A percentile compares a stretch with the other conserved stretches of the same genome.
These are phyloP conservation scores for Boletellus ananas DNA, from an alignment of 768 basidiomycete genomes.

Conservation along the genomic window DNA sequence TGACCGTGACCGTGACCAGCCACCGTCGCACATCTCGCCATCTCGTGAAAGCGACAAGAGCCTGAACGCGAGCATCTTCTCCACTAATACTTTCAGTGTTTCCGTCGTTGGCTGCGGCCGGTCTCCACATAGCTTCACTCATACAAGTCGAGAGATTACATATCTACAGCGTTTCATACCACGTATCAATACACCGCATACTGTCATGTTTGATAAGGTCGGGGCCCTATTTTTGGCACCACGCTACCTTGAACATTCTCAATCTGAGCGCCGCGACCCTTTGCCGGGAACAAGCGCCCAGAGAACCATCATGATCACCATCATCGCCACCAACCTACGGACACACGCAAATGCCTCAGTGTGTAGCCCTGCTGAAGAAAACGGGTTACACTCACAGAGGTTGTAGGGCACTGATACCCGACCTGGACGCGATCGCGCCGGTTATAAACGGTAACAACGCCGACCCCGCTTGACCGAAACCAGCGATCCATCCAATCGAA, in stretches of 20 bases:
- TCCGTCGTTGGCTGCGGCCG: too few species aligned
- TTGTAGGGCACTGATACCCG: constrained; percentile 46
- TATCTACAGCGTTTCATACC: too few species aligned
- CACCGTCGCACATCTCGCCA: too few species aligned
- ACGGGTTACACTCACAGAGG: constrained; percentile 21
- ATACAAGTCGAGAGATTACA: too few species aligned
- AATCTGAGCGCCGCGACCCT: constrained; percentile 18
- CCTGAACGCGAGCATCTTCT: too few species aligned
- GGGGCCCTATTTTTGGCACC: neutral
- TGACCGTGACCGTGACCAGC: too few species aligned
- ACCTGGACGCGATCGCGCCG: constrained; percentile 59
- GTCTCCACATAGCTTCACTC: too few species aligned
- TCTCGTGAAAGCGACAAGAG: too few species aligned
- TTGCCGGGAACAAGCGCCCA: constrained; percentile 41
- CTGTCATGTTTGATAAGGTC: too few species aligned
- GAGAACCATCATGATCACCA: constrained; percentile 38
- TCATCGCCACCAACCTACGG: constrained; percentile 37
- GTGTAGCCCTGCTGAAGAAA: neutral
- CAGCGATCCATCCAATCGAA: constrained; percentile 66
- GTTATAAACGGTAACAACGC: constrained; percentile 72
- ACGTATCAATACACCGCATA: neutral
- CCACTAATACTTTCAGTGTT: too few species aligned
- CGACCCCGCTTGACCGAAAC: constrained; percentile 67
- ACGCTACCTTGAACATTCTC: neutral
- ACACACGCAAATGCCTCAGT: neutral